Percentiles rank a stretch among this genome's conserved stretches.
phyloP scores from a whole-genome alignment of 2,329 filamentous ascomycete genomes.

The Fusarium floridanum region DNA sequence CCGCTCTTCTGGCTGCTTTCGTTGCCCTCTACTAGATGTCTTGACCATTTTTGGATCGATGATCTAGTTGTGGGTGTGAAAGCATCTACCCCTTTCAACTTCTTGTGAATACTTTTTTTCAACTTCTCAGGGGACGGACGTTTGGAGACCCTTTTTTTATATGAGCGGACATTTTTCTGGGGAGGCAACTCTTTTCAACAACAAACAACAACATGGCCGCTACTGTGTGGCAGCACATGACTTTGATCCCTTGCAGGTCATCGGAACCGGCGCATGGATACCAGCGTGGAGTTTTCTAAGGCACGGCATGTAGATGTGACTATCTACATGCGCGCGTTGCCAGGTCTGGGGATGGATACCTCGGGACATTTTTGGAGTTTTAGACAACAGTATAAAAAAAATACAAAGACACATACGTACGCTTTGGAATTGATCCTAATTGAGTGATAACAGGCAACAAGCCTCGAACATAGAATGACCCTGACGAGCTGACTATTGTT shows the following conservation, averaged over 20 bases:
- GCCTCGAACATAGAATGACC: neutral
- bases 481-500: conserved; percentile 3
- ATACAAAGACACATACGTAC: neutral
- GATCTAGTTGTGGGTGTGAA: conserved; percentile 5
- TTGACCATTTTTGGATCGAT: conserved; percentile 6
- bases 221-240: conserved; percentile 34
- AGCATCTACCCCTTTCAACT: conserved; percentile 19
- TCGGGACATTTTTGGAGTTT: conserved; percentile 36
- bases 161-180: conserved; percentile 30
- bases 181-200: conserved; percentile 32
- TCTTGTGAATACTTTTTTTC: conserved; percentile 41
- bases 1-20: conserved; percentile 55
- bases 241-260: conserved; percentile 41
- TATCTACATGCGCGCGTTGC: conserved; percentile 22
- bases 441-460: neutral
- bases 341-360: conserved; percentile 34
- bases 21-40: conserved; percentile 52
- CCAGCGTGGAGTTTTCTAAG: conserved; percentile 45
- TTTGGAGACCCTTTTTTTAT: conserved; percentile 43
- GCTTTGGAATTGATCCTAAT: conserved; percentile 10
- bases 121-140: conserved; percentile 47
- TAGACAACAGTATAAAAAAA: conserved; percentile 16
- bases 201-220: conserved; percentile 7
- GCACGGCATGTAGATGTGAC: conserved; percentile 23
- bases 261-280: conserved; percentile 43